Evolutionary conservation across 495 filamentous ascomycete species (phyloP).

Genomic region (Acidomyces sp.): DNA sequence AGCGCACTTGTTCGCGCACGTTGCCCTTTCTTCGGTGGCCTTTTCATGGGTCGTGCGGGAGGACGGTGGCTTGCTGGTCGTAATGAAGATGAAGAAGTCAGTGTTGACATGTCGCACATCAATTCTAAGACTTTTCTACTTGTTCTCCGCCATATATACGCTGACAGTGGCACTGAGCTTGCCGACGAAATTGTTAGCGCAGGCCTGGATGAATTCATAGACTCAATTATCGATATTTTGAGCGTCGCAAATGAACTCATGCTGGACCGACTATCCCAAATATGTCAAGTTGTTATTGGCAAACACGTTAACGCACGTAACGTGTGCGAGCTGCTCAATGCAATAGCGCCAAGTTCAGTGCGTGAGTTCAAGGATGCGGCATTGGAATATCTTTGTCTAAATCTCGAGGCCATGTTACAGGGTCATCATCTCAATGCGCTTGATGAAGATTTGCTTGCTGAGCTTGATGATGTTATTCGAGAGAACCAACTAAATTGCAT

Average conservation of each 20-base stretch:
- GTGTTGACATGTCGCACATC: constrained; percentile 75
- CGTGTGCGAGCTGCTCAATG: constrained; percentile 69
- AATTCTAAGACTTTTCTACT: constrained; percentile 56
- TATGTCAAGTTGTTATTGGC: constrained; percentile 82
- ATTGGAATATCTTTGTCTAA: constrained; percentile 81
- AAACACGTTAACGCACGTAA: constrained; percentile 79
- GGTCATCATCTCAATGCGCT: constrained; percentile 76
- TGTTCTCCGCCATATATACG: constrained; percentile 72
- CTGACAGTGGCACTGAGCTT: constrained; percentile 64
- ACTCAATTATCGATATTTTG: constrained; percentile 84
- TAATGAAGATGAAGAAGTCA: constrained; percentile 35
- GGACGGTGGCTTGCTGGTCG: constrained; percentile 71
- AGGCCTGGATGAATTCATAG: constrained; percentile 68
- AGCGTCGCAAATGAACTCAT: constrained; percentile 85
- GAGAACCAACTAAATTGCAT: constrained; percentile 66
- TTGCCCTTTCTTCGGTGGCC: constrained; percentile 82
- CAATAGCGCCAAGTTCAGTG: constrained; percentile 65
- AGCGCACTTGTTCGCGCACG: constrained; percentile 65
- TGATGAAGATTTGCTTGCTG: constrained; percentile 65
- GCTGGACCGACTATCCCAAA: constrained; percentile 78
- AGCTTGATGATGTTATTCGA: constrained; percentile 65
- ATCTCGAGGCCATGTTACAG: constrained; percentile 78
- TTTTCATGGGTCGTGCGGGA: constrained; percentile 73
- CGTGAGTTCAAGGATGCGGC: constrained; percentile 78
- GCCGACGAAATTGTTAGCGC: constrained; percentile 64